phyloP scores from a whole-genome alignment of 129 eudicot genomes.

The Kitagawia praeruptora region DNA sequence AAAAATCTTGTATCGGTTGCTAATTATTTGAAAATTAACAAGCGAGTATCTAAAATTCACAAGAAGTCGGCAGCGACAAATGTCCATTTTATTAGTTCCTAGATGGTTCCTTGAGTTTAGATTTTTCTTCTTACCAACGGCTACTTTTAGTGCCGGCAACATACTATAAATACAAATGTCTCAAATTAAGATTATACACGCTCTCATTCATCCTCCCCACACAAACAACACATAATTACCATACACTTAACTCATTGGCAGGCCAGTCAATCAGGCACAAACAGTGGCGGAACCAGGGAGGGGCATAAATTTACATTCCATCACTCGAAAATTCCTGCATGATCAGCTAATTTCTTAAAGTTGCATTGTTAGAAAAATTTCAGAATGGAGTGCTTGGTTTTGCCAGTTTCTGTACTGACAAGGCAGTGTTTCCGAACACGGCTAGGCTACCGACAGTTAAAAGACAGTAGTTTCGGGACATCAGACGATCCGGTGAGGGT shows the following conservation, averaged over 20 bases:
- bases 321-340: neutral
- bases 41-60: neutral
- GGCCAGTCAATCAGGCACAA: neutral
- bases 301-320: neutral
- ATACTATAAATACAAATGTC: conserved; percentile 12
- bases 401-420: conserved; percentile 43
- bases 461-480: conserved; percentile 21
- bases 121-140: conserved; percentile 29
- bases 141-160: conserved; percentile 26
- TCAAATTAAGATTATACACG: neutral
- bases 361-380: neutral
- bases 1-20: neutral
- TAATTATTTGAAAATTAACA: neutral
- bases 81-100: neutral
- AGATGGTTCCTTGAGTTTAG: neutral
- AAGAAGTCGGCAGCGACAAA: conserved; percentile 10
- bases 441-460: conserved; percentile 33
- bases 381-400: conserved; percentile 54
- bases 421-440: conserved; percentile 39
- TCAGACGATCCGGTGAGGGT: conserved; percentile 47
- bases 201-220: neutral
- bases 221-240: neutral
- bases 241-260: neutral
- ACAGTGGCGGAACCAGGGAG: neutral
- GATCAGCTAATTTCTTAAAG: neutral